These are phyloP conservation scores for Metarhizium robertsii DNA, from an alignment of 2,329 filamentous ascomycete species.

Conservation along the genomic window DNA sequence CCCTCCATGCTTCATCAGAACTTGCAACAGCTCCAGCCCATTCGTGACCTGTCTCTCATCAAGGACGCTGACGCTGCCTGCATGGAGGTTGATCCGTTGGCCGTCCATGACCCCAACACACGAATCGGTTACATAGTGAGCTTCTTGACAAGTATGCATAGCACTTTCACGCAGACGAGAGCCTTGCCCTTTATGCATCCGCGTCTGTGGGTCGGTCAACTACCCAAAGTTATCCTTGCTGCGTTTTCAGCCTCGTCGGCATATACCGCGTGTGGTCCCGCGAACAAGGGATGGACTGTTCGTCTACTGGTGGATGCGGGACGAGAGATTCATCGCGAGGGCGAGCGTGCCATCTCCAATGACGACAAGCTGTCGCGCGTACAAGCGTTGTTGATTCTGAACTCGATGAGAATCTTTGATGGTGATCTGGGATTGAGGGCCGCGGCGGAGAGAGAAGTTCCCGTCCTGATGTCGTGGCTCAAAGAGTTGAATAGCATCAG, in stretches of 20 bases:
- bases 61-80: constrained; percentile 10
- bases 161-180: constrained; percentile 24
- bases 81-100: constrained; percentile 19
- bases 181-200: constrained; percentile 33
- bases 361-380: constrained; percentile 32
- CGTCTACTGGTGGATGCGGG: constrained; percentile 28
- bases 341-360: constrained; percentile 19
- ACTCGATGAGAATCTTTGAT: constrained; percentile 33
- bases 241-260: constrained; percentile 30
- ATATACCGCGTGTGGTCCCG: constrained; percentile 25
- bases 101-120: constrained; percentile 26
- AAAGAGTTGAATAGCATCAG: constrained; percentile 22
- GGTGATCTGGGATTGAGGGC: constrained; percentile 31
- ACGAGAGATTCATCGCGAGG: constrained; percentile 25
- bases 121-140: constrained; percentile 26
- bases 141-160: constrained; percentile 22
- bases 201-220: constrained; percentile 28
- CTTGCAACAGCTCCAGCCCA: constrained; percentile 10
- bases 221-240: constrained; percentile 29
- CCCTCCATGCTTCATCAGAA: constrained; percentile 6
- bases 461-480: constrained; percentile 27
- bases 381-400: constrained; percentile 32
- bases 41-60: constrained; percentile 22
- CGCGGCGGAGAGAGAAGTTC: constrained; percentile 30
- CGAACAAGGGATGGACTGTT: constrained; percentile 30